Evolutionary conservation across 2,329 filamentous ascomycete species (phyloP), one percentile per base, ranked within the genome.

Genomic region (Grosmannia serpens): DNA sequence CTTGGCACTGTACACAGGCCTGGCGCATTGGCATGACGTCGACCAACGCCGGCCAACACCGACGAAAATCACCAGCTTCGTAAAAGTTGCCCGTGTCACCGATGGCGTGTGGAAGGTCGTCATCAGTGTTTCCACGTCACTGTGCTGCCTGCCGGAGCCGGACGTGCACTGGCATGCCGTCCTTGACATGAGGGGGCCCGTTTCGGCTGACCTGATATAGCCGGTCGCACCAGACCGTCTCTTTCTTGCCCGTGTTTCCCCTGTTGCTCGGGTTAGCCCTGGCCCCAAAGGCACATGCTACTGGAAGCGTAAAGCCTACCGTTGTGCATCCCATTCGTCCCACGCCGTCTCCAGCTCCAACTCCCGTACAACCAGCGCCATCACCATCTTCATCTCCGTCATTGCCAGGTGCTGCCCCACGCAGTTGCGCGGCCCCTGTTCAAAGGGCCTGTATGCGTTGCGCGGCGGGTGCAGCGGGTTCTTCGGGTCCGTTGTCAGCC

Each of bases 371-470:
- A 61, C 59, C 52, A 59, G 54, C 24, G 54, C 62, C 50, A 63
- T 41, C 22, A 60, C 61, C 47, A 62, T 35, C 41, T 58, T 59
- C 33, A 62, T 54, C 55, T 64, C 61, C 20, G 55, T 59, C 54
- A 61, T 49, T 24, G 59, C 62, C 27, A 64, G 58, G 33, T 62
- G 59, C 65, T 84, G 79, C 0, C 81, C 82, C 11, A 83, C 75
- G 63, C 81, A 85, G 56, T 77, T 78, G 15, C 81, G 67, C 2
- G 75, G 72, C 0, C 82, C 81, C 58, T 75, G 71, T 62, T 79
- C 78, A 65, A 85, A 85, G 0, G 77, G 72, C 10, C 80, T 73
- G 72, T 74, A 84, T 0, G 79, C 81, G 49, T 75, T 73, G 55
- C 75, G 73, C 53, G 67, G 61, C 38, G 69, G 68, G 58, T 69